Evolutionary conservation across 306 rosid species (phyloP).

Genomic region (Begonia loranthoides): DNA sequence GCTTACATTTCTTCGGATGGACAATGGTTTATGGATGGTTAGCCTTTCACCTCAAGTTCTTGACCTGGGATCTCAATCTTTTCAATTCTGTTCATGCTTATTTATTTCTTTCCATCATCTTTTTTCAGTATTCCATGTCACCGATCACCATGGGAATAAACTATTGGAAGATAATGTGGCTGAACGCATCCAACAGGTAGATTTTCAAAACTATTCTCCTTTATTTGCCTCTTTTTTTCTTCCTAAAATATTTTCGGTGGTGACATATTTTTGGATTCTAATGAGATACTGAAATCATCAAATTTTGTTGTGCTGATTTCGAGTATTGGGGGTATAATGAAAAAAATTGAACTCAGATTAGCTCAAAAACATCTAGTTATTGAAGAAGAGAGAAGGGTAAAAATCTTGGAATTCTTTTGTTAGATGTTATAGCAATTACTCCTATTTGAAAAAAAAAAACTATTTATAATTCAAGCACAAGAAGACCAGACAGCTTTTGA

Average conservation of each 20-base stretch:
- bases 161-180: conserved; percentile 57
- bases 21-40: conserved; percentile 99
- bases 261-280: too few species aligned
- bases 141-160: conserved; percentile 76
- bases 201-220: conserved; percentile 10
- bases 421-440: too few species aligned
- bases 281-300: too few species aligned
- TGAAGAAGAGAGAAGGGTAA: too few species aligned
- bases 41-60: conserved; percentile 8
- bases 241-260: too few species aligned
- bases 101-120: conserved; percentile 8
- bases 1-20: conserved; percentile 98
- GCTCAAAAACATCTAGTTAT: too few species aligned
- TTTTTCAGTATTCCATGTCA: conserved; percentile 67
- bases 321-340: background rate
- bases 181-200: conserved; percentile 90
- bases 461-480: too few species aligned
- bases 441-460: too few species aligned
- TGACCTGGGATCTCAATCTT: background rate
- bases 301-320: background rate
- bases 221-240: background rate
- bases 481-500: too few species aligned
- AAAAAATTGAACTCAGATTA: background rate
- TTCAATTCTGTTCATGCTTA: too few species aligned
- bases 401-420: too few species aligned